Percentiles rank a stretch among this genome's conserved stretches.
phyloP scores from a whole-genome alignment of 441 rosid species.

The Arabidopsis lyrata region DNA sequence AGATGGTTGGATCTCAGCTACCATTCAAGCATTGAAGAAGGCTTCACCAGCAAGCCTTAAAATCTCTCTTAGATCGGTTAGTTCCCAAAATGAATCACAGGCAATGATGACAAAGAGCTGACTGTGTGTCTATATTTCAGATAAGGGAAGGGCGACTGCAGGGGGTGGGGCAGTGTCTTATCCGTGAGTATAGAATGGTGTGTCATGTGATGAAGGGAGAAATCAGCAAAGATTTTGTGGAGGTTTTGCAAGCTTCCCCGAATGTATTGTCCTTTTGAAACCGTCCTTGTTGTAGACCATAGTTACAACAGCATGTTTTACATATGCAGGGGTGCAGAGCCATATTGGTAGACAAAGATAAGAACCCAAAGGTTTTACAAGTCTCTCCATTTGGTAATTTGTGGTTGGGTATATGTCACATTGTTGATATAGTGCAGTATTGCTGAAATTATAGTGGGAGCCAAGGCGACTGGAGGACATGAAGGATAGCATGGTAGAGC shows the following conservation, averaged over 20 bases:
- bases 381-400: constrained; percentile 10
- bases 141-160: constrained; percentile 89
- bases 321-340: constrained; percentile 92
- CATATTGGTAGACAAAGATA: constrained; percentile 85
- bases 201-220: constrained; percentile 83
- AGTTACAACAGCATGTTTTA: constrained; percentile 11
- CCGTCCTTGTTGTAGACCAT: background rate
- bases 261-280: constrained; percentile 13
- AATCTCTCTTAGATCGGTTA: constrained; percentile 86
- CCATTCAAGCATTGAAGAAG: constrained; percentile 64
- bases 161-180: constrained; percentile 82
- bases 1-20: constrained; percentile 70
- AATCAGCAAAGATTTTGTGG: constrained; percentile 83
- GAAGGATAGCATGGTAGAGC: constrained; percentile 62
- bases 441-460: constrained; percentile 68
- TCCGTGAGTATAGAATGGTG: constrained; percentile 88
- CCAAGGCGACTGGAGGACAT: constrained; percentile 77
- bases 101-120: constrained; percentile 20
- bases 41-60: constrained; percentile 96
- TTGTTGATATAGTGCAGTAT: background rate
- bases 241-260: constrained; percentile 56
- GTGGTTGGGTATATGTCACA: constrained; percentile 13
- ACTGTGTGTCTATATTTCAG: constrained; percentile 51
- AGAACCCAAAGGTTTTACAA: constrained; percentile 74
- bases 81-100: constrained; percentile 26